Conservation (phyloP, 768 basidiomycete species). For the Serendipita sp. region DNA sequence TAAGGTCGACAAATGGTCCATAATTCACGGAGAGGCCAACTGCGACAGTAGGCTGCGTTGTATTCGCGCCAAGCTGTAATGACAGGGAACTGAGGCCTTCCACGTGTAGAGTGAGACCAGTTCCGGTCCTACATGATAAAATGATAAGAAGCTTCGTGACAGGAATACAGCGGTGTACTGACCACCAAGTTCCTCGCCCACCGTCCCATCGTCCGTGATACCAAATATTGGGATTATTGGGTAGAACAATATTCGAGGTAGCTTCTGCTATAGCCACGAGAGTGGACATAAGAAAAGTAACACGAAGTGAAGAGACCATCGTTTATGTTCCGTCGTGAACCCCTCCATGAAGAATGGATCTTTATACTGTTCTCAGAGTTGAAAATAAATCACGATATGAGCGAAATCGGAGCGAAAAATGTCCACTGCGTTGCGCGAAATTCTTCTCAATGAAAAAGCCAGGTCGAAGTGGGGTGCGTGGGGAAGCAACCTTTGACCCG, state of each 20-base stretch:
- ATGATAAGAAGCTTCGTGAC: background rate
- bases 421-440: background rate
- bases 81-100: slow-evolving; percentile 26
- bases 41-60: slow-evolving; percentile 29
- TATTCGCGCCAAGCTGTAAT: slow-evolving; percentile 32
- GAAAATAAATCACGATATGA: too few relatives aligned
- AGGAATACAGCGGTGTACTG: slow-evolving; percentile 10
- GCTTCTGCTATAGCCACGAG: background rate
- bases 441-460: too few relatives aligned
- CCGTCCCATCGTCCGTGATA: slow-evolving; percentile 28
- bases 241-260: background rate
- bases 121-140: slow-evolving; percentile 28
- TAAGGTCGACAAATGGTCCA: slow-evolving; percentile 28
- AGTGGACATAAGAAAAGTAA: background rate
- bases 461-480: too few relatives aligned
- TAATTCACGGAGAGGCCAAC: slow-evolving; percentile 35
- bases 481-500: too few relatives aligned
- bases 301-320: too few relatives aligned
- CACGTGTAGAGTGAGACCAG: slow-evolving; percentile 35
- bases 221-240: background rate
- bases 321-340: too few relatives aligned
- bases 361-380: too few relatives aligned
- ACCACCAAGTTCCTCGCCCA: slow-evolving; percentile 42
- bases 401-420: background rate
- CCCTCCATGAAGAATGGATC: too few relatives aligned